These are phyloP conservation scores for Ustilago crameri DNA, from an alignment of 1,284 basidiomycete species.

Conservation along the genomic window DNA sequence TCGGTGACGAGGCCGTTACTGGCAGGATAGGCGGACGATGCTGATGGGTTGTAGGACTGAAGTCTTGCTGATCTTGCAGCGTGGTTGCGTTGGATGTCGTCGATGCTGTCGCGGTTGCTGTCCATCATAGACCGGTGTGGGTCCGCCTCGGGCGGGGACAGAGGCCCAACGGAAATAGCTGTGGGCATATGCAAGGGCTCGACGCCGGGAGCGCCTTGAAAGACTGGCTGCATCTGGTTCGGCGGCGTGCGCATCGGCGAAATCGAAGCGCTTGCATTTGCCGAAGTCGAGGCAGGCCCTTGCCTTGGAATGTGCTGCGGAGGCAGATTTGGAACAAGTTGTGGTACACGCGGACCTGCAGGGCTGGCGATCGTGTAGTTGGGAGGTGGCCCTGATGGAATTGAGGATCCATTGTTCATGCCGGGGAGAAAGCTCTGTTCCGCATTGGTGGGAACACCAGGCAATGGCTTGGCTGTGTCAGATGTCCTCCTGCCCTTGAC, in stretches of 20 bases:
- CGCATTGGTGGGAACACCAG: constrained; percentile 39
- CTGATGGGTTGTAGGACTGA: constrained; percentile 25
- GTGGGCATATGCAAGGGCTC: constrained; percentile 27
- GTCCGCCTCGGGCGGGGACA: constrained; percentile 53
- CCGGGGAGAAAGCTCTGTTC: constrained; percentile 36
- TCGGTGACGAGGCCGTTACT: constrained; percentile 33
- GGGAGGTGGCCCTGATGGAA: constrained; percentile 3
- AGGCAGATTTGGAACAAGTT: constrained; percentile 22
- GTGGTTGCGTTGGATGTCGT: constrained; percentile 59
- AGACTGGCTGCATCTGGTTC: constrained; percentile 21
- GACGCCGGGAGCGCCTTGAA: constrained; percentile 7
- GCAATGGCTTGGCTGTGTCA: constrained; percentile 46
- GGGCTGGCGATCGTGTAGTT: constrained; percentile 8
- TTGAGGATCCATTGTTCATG: constrained; percentile 9
- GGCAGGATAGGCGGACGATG: constrained; percentile 5
- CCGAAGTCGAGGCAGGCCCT: constrained; percentile 8
- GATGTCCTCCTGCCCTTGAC: constrained; percentile 14
- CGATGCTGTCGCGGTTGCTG: constrained; percentile 59
- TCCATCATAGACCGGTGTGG: constrained; percentile 54
- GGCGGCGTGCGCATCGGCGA: constrained; percentile 32
- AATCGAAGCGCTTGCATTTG: constrained; percentile 1
- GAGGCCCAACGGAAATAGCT: constrained; percentile 27
- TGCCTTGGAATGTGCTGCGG: constrained; percentile 59
- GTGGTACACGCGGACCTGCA: constrained; percentile 20
- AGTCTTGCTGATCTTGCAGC: constrained; percentile 50